Base-by-base conservation (phyloP, 169 alveolate genomes). In the Eimeria falciformis region DNA sequence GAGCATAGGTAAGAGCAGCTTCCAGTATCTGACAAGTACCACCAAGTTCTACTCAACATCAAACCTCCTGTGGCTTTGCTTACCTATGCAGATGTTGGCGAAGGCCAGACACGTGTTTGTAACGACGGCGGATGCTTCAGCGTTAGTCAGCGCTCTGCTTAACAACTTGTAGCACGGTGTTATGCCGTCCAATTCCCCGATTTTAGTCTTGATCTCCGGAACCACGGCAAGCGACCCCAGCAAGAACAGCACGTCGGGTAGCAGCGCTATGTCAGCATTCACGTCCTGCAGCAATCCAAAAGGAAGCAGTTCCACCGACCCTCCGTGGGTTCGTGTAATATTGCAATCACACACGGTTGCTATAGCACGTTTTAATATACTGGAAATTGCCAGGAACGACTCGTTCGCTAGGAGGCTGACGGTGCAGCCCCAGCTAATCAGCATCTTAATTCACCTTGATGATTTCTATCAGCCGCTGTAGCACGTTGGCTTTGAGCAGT, bases 61-160 rank as follows among this genome's bases (percentile, higher is more conserved):
- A n/a, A n/a, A n/a, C n/a, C n/a, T n/a, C n/a, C n/a, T n/a, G n/a
- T n/a, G n/a, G n/a, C n/a, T n/a, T n/a, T n/a, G n/a, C n/a, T n/a
- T n/a, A n/a, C n/a, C 98, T 27, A 97, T 96, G 81, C 98, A 96
- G 75, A 96, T 95, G 92, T 96, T 96, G 11, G 98, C 98, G 83
- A 97, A 94, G 11, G 98, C 98, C 33, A 97, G 94, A 87, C 98
- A 97, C 37, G 96, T 94, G 93, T 97, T 97, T 27, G 98, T 97
- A 18, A 97, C 96, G 21, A 81, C 91, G 43, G 90, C 91, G 9
- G 94, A 46, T 21, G 91, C 83, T 55, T 62, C 58, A 14, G 94
- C 90, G 45, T 89, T 89, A 33, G 89, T 1, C 66, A 89, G 83
- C 25, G 89, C 40, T 23, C 93, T 79, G 2, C 56, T 46, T 40